Evolutionary conservation across 169 alveolate genomes (phyloP), one percentile per base, ranked within the genome.

Genomic region (Cryptosporidium sp.): DNA sequence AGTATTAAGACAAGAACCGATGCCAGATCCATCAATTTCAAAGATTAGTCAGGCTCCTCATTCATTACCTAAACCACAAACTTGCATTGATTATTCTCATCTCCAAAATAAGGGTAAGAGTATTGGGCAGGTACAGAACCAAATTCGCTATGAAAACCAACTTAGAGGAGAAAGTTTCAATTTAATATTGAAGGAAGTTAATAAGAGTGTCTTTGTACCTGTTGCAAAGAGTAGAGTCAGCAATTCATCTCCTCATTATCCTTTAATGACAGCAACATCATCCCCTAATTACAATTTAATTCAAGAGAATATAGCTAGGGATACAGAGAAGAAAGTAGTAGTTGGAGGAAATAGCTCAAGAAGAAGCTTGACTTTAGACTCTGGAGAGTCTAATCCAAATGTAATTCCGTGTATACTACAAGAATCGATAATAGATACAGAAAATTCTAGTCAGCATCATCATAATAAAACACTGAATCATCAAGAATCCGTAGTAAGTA

Each of bases 231-330:
- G 72, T 33, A 31, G 52, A 16, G 67, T 0, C 23, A 35, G 12
- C 33, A 21, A 35, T 10, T 44, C 70, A 2, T 73, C 86, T 56
- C 70, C 86, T 3, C 68, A 73, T 8, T 73, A 73, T 37, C 86
- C 86, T 2, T 14, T 73, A 23, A 9, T 56, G 37, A 73, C 86
- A 18, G 86, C 86, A n/a, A 73, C 86, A 29, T 56, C 86, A 12
- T 73, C 86, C 2, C 86, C 86, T n/a, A 73, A 73, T 56, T 73
- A 73, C n/a, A 16, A 31, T 48, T 9, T n/a, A 23, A 5, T 73
- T 10, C 33, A 65, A 16, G 67, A 53, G 23, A 51, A 8, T 10
- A n/a, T 7, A 14, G 60, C 23, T 53, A 18, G 60, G 5, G 35
- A n/a, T 33, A n/a, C 29, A 37, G 45, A 60, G n/a, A 73, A 9